phyloP scores from a whole-genome alignment of 2,329 filamentous ascomycete genomes.

The Alternaria metachromatica region DNA sequence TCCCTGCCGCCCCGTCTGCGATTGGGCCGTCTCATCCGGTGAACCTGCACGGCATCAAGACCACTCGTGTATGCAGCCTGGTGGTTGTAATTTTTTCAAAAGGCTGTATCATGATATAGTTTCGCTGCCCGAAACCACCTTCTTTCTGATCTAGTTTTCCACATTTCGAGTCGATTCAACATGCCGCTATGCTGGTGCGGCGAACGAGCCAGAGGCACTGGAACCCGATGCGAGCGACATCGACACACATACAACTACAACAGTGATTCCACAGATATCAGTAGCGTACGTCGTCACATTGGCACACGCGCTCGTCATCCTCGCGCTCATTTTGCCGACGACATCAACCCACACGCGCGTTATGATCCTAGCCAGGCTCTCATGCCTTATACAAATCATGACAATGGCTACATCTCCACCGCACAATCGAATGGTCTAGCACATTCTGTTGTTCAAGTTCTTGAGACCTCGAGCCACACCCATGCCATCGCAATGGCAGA shows the following conservation, averaged over 20 bases:
- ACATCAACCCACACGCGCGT: not conserved
- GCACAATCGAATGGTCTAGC: not conserved
- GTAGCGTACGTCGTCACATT: conserved; percentile 8
- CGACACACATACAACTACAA: conserved; percentile 1
- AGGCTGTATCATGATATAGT: too few relatives aligned
- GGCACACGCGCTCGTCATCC: not conserved
- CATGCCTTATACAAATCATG: not conserved
- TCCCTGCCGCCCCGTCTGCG: not conserved
- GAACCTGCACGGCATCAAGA: conserved; percentile 19
- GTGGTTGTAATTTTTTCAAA: too few relatives aligned
- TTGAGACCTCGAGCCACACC: conserved; percentile 13
- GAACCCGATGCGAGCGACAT: conserved; percentile 18
- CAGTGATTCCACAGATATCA: conserved; percentile 4
- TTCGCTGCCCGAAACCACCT: too few relatives aligned
- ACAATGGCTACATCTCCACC: not conserved
- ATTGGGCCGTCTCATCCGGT: conserved; percentile 18
- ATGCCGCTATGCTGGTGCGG: conserved; percentile 25
- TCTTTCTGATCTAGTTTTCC: not conserved
- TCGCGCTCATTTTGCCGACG: not conserved
- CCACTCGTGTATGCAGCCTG: conserved; percentile 18
- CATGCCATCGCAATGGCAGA: conserved; percentile 23
- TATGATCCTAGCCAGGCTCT: not conserved
- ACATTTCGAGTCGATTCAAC: not conserved
- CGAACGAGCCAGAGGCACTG: conserved; percentile 14
- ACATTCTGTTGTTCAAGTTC: conserved; percentile 11